Conservation (phyloP, 2,329 filamentous ascomycete species). For the Madurella mycetomatis region DNA sequence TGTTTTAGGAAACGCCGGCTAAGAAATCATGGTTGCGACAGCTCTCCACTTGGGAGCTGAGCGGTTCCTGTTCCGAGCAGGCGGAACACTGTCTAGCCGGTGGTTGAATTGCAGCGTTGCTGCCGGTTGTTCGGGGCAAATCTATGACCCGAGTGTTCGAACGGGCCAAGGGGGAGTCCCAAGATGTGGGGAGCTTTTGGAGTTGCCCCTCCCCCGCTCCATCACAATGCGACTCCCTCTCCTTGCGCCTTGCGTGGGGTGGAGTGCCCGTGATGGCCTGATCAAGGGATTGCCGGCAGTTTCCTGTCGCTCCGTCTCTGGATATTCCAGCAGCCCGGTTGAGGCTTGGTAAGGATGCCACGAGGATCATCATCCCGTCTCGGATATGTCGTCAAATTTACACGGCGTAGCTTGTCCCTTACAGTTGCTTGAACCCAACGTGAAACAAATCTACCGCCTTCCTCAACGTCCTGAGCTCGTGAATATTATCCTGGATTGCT, state of each 20-base stretch:
- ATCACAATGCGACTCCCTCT: not conserved
- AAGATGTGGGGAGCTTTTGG: constrained; percentile 3
- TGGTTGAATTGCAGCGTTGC: constrained; percentile 17
- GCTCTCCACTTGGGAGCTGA: constrained; percentile 6
- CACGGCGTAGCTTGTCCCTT: not conserved
- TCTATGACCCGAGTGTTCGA: constrained; percentile 26
- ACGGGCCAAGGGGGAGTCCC: not conserved
- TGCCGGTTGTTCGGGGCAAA: constrained; percentile 20
- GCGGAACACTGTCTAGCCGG: constrained; percentile 5
- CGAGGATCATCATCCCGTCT: not conserved
- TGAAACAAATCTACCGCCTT: constrained; percentile 21
- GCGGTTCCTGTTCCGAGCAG: constrained; percentile 3
- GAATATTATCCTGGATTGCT: constrained; percentile 20
- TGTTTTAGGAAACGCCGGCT: not conserved
- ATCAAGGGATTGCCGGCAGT: not conserved
- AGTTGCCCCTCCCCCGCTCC: constrained; percentile 18
- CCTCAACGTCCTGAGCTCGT: constrained; percentile 10
- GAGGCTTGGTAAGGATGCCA: not conserved
- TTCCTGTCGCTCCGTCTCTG: not conserved
- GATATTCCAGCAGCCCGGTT: not conserved
- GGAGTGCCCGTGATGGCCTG: not conserved
- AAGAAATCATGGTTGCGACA: not conserved
- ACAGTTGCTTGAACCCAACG: constrained; percentile 17
- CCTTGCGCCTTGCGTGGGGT: not conserved
- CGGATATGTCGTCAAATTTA: too few relatives aligned